phyloP scores from a whole-genome alignment of 345 rosid species.

The Theobroma cacao region DNA sequence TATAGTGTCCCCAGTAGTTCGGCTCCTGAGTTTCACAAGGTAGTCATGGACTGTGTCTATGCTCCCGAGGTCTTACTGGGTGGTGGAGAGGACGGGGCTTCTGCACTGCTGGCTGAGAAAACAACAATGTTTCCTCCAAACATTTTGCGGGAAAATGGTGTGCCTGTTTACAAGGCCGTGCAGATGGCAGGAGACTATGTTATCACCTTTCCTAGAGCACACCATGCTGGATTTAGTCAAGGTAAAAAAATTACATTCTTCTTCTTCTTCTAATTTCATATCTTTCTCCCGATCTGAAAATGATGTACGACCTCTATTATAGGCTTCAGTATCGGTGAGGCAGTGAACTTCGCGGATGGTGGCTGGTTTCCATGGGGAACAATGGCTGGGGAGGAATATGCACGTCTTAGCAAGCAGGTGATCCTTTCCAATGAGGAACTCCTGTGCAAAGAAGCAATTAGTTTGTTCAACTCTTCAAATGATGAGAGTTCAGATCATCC shows the following conservation, averaged over 20 bases:
- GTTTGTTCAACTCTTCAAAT: slow-evolving; percentile 18
- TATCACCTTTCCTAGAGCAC: slow-evolving; percentile 61
- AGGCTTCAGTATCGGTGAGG: slow-evolving; percentile 70
- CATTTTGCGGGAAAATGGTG: slow-evolving; percentile 41
- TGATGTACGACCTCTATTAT: not conserved
- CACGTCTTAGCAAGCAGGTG: slow-evolving; percentile 32
- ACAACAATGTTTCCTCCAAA: slow-evolving; percentile 67
- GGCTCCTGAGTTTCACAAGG: slow-evolving; percentile 50
- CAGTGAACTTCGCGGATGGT: slow-evolving; percentile 59
- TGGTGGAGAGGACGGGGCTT: slow-evolving; percentile 48
- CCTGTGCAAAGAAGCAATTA: slow-evolving; percentile 55
- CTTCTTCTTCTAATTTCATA: not conserved
- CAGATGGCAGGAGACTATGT: slow-evolving; percentile 65
- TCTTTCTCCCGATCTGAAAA: not conserved
- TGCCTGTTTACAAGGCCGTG: slow-evolving; percentile 63
- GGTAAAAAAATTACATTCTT: slow-evolving; percentile 32
- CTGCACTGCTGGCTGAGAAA: slow-evolving; percentile 45
- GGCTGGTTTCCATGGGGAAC: slow-evolving; percentile 74
- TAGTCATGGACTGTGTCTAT: slow-evolving; percentile 47
- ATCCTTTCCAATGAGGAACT: slow-evolving; percentile 64
- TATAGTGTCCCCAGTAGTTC: slow-evolving; percentile 61
- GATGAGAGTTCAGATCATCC: not conserved
- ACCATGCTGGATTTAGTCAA: slow-evolving; percentile 71
- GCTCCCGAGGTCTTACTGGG: slow-evolving; percentile 31
- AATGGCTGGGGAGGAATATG: slow-evolving; percentile 53